These are phyloP conservation scores for Yamadazyma paraphyllophila DNA, from an alignment of 805 yeast species.

Conservation along the genomic window DNA sequence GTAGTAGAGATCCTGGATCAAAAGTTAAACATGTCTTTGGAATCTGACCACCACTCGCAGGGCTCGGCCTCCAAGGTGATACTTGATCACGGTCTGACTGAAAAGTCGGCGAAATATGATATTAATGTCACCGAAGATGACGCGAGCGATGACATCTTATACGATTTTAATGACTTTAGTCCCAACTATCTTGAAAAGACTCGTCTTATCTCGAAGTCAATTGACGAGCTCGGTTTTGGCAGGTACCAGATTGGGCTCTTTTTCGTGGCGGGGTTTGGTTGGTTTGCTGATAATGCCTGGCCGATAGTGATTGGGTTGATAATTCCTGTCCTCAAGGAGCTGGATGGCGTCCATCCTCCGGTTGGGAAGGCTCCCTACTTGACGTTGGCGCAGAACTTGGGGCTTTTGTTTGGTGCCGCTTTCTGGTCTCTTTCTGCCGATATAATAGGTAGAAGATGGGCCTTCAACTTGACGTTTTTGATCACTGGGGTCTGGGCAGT, in stretches of 20 bases:
- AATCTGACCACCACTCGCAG: neutral
- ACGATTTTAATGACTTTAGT: slow-evolving; percentile 11
- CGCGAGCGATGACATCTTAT: slow-evolving; percentile 1
- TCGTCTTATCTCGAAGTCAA: slow-evolving; percentile 22
- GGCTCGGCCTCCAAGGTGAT: neutral
- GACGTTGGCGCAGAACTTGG: slow-evolving; percentile 46
- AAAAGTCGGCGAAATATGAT: neutral
- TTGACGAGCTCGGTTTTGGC: slow-evolving; percentile 41
- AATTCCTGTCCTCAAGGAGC: slow-evolving; percentile 28
- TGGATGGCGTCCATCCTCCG: slow-evolving; percentile 37
- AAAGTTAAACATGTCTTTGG: neutral
- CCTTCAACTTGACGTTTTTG: slow-evolving; percentile 28
- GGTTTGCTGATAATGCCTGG: slow-evolving; percentile 47
- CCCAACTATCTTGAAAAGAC: slow-evolving; percentile 23
- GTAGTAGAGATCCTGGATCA: neutral
- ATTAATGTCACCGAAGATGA: neutral
- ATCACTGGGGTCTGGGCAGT: slow-evolving; percentile 26
- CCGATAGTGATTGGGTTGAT: slow-evolving; percentile 37
- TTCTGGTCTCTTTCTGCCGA: slow-evolving; percentile 32
- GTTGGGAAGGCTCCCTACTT: slow-evolving; percentile 31
- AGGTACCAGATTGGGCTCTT: slow-evolving; percentile 49
- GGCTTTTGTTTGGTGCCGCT: slow-evolving; percentile 27
- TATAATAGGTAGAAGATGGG: slow-evolving; percentile 30
- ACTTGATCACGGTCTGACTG: neutral
- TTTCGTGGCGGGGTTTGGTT: slow-evolving; percentile 58